Base-by-base conservation (phyloP, 768 basidiomycete genomes). In the Cystofilobasidium capitatum region DNA sequence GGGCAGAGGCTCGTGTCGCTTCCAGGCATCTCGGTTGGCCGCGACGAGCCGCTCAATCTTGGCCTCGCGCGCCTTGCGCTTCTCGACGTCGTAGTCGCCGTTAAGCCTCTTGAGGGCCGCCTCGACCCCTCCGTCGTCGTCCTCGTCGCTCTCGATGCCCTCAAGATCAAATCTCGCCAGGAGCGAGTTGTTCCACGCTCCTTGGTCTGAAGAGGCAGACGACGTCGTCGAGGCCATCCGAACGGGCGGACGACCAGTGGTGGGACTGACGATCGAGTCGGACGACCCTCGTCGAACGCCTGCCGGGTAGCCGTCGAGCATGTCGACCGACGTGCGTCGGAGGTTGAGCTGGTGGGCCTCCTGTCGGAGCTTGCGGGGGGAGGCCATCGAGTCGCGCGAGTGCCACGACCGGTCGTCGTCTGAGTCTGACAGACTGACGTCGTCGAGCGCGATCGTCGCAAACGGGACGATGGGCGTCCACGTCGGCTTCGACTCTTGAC, bases 91-190 rank as follows among this genome's bases (percentile, higher is more conserved):
- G 63, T 92, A 88, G 74, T 90, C 85, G 0, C 91, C 92, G 76
- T 94, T 91, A 44, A 96, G 81, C 16, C 87, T 80, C 29, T 82
- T 80, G 70, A 96, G 75, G 22, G 92, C 91, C 9, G 85, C 88
- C 37, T 91, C 89, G 22, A 88, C 86, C 1, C 72, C 71, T 22
- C 78, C 81, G 24, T 75, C 75, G 66, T 86, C 89, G 29, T 82
- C 87, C 6, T 89, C 85, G 63, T 88, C 85, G 69, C 83, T 87
- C 71, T 72, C 65, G 13, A 75, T 39, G 12, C 70, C 72, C 0
- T 73, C 74, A 40, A 72, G 68, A 24, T 78, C 44, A 83, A 85
- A 73, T 62, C 69, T 76, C 58, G 89, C 86, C 14, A 90, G 44
- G 3, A 58, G 40, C 40, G 58, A 58, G 65, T 60, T 33, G 58